phyloP scores from a whole-genome alignment of 164 flowering plant genomes.

The Vitis amurensis region DNA sequence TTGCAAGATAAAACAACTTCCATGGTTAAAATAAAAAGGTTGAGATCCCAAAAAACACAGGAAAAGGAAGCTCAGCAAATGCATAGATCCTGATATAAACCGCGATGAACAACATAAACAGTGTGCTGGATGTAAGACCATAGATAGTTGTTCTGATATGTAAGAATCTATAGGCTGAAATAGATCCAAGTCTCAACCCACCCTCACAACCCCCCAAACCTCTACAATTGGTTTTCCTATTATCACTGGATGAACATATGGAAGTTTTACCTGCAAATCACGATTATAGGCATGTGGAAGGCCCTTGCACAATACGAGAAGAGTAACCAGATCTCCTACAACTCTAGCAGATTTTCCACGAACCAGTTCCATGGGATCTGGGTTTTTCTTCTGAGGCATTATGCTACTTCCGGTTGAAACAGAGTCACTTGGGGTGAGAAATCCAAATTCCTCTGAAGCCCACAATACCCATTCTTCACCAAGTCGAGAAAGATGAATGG shows the following conservation, averaged over 20 bases:
- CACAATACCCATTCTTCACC: conserved; percentile 99
- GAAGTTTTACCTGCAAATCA: conserved; percentile 75
- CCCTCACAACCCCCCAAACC: neutral
- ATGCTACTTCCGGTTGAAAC: conserved; percentile 99
- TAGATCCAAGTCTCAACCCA: neutral
- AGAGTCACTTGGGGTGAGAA: conserved; percentile 88
- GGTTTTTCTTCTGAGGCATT: conserved; percentile 99
- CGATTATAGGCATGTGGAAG: conserved; percentile 98
- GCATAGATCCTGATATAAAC: neutral
- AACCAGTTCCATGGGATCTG: conserved; percentile 99
- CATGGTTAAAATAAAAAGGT: neutral
- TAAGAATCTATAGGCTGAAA: neutral
- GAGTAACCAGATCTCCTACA: conserved; percentile 77
- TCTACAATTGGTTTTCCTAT: neutral
- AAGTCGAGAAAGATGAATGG: conserved; percentile 92
- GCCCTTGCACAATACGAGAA: conserved; percentile 96
- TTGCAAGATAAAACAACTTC: conserved; percentile 6
- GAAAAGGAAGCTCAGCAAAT: neutral
- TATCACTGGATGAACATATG: neutral
- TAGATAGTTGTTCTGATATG: no score
- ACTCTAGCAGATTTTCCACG: conserved; percentile 98
- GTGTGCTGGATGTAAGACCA: no score
- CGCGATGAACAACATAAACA: no score
- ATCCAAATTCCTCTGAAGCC: conserved; percentile 99
- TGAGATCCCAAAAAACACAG: neutral